Conservation (phyloP, 768 basidiomycete species). For the Kwoniella mangroviensis region DNA sequence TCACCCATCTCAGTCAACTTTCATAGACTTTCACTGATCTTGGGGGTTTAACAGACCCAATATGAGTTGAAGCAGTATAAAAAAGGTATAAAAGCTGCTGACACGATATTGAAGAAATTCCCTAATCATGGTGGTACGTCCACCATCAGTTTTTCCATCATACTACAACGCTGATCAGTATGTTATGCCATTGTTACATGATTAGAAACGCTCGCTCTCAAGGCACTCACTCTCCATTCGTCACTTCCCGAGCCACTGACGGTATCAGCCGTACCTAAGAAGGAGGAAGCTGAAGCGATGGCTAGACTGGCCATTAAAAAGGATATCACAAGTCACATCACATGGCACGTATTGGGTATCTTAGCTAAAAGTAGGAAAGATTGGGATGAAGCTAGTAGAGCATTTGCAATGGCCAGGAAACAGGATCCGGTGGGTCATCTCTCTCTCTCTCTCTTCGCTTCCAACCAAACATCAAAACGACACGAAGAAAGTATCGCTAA, state of each 20-base stretch:
- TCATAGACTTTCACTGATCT: background rate
- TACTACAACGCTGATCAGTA: constrained; percentile 3
- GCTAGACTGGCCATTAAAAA: constrained; percentile 55
- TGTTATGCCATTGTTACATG: constrained; percentile 52
- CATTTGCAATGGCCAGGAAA: constrained; percentile 83
- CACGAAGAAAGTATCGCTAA: too few relatives aligned
- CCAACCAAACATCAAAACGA: too few relatives aligned
- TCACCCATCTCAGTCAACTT: background rate
- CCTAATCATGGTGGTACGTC: constrained; percentile 88
- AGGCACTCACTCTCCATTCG: constrained; percentile 71
- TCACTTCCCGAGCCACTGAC: constrained; percentile 53
- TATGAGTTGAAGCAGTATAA: constrained; percentile 90
- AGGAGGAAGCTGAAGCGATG: constrained; percentile 64
- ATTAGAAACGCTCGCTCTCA: constrained; percentile 93
- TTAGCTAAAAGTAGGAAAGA: constrained; percentile 93
- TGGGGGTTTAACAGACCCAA: constrained; percentile 57
- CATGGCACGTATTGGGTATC: constrained; percentile 97
- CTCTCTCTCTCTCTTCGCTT: too few relatives aligned
- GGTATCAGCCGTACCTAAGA: constrained; percentile 71
- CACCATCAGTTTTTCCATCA: background rate
- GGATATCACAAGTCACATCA: constrained; percentile 74
- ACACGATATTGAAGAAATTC: constrained; percentile 91
- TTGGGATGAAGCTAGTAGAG: constrained; percentile 90
- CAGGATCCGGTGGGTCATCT: constrained; percentile 76
- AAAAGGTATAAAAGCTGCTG: constrained; percentile 86